These are phyloP conservation scores for Solanum hybrid DNA, from an alignment of 305 asterid species.

Conservation along the genomic window DNA sequence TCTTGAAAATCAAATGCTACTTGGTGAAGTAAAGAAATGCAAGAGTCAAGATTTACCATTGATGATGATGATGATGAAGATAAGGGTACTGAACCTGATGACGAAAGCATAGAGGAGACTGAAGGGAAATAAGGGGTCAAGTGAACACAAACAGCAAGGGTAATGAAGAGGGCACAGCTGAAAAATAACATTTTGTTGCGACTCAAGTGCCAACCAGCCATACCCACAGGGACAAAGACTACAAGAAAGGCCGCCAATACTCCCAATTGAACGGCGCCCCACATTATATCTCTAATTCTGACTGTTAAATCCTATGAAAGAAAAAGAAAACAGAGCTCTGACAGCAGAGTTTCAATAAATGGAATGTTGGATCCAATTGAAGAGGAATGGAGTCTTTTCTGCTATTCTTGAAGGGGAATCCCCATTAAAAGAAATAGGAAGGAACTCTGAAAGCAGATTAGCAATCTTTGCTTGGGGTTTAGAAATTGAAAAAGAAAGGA, in stretches of 20 bases:
- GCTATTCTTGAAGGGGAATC: background rate
- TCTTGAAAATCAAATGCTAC: constrained; percentile 14
- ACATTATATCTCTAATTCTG: constrained; percentile 22
- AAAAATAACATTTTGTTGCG: constrained; percentile 89
- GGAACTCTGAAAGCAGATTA: background rate
- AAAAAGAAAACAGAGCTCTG: background rate
- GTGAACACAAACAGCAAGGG: constrained; percentile 91
- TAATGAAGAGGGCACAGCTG: constrained; percentile 90
- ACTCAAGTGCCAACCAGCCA: constrained; percentile 99
- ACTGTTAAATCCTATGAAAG: background rate
- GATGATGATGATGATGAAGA: constrained; percentile 4
- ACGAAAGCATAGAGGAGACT: constrained; percentile 22
- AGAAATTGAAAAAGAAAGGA: background rate
- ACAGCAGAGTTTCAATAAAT: background rate
- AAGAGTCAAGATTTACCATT: constrained; percentile 42
- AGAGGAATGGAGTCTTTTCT: background rate
- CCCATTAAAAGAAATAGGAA: background rate
- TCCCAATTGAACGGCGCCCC: constrained; percentile 77
- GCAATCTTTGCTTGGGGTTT: background rate
- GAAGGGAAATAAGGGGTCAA: constrained; percentile 45
- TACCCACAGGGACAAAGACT: constrained; percentile 80
- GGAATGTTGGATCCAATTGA: background rate
- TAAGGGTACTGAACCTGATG: constrained; percentile 18
- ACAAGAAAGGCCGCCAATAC: constrained; percentile 81
- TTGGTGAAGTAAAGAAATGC: constrained; percentile 55